Base-by-base conservation (phyloP, 768 basidiomycete species). In the Podaxis sp. region DNA sequence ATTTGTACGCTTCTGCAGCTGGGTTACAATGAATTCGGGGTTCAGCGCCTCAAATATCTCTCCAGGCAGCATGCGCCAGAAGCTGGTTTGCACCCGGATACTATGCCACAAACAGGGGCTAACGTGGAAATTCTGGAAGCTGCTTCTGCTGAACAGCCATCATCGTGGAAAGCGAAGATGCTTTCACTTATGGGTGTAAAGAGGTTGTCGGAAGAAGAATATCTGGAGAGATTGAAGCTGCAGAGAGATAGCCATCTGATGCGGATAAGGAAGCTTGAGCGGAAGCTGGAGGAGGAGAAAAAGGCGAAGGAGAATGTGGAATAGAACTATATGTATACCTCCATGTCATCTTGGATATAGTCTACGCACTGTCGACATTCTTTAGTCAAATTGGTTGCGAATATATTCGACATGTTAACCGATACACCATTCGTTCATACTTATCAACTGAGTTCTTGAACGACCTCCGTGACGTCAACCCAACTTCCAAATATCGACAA, bases 191-290 rank as follows among this genome's bases (percentile, higher is more conserved):
- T 90, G 40, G 85, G 88, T 1, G 68, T 91, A 21, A 75, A 73
- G 36, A 79, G 75, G 54, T 67, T 94, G 3, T 80, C 90, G 5
- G 86, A 94, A 63, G 88, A 93, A 51, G 87, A 89, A 62, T 91
- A 91, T 64, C 64, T 93, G 55, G 69, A 70, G 28, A 81, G 79
- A 61, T 68, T 93, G 67, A 85, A 80, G 68, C 74, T 73, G 55
- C 79, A 86, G 50, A 78, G 89, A 64, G 81, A 83, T 3, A 71
- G 70, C 7, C 75, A 89, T 66, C 67, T 86, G 63, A 74, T 72
- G 61, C 78, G 80, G 60, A 90, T 91, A 70, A 76, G 73, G 53
- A 81, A 84, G 62, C 74, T 92, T 3, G 85, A 88, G 65, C 63
- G 63, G 21, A 69, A 81, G 64, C 35, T 77, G 13, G 73, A 73